Percentiles rank a stretch among this genome's conserved stretches.
Conservation (phyloP, 148 eudicot genomes). For the Gaultheria prostrata region DNA sequence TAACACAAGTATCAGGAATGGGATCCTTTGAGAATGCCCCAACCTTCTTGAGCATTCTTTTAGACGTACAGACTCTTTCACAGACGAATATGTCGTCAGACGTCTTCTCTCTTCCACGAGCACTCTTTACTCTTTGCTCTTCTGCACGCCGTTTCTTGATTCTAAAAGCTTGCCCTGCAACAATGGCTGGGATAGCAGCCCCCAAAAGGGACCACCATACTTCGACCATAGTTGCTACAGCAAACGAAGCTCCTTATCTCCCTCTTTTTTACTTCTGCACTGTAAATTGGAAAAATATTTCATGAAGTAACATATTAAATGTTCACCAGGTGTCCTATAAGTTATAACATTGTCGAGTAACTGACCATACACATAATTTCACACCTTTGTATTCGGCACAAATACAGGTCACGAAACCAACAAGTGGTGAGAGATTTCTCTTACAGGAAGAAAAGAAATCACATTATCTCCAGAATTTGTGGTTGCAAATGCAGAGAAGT, state of each 20-base stretch:
- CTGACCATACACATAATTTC: neutral
- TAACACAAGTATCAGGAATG: conserved; percentile 61
- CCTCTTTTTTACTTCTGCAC: conserved; percentile 8
- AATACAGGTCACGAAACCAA: neutral
- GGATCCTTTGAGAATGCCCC: conserved; percentile 69
- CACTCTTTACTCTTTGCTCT: conserved; percentile 53
- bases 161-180: conserved; percentile 56
- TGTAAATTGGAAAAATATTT: neutral
- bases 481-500: neutral
- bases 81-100: conserved; percentile 64
- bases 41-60: conserved; percentile 64
- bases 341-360: neutral
- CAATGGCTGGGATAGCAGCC: conserved; percentile 54
- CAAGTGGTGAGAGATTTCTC: neutral
- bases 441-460: neutral
- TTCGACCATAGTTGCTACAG: conserved; percentile 43
- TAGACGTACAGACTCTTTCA: conserved; percentile 66
- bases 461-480: neutral
- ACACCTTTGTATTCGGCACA: neutral
- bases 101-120: conserved; percentile 52
- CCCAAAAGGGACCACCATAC: conserved; percentile 66
- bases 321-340: neutral
- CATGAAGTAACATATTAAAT: neutral
- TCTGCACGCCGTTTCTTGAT: conserved; percentile 56
- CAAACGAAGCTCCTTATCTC: neutral